A percentile compares a stretch with the other conserved stretches of the same genome.
phyloP scores from a whole-genome alignment of 306 rosid species.

The Prunus kanzakura region DNA sequence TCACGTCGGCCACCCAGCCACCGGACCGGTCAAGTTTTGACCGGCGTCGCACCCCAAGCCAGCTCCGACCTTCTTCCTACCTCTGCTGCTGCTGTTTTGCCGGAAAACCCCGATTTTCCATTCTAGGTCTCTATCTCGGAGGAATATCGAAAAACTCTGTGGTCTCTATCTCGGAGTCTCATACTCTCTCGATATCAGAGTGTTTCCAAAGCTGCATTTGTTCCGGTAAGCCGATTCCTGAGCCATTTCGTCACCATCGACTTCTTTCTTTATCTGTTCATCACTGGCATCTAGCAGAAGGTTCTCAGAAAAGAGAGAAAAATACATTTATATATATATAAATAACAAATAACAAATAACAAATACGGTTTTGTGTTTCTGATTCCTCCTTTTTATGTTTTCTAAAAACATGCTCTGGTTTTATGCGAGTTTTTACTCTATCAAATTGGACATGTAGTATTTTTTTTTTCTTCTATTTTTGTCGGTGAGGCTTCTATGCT shows the following conservation, averaged over 20 bases:
- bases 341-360: neutral
- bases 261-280: neutral
- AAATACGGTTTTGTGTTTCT: neutral
- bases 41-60: no score
- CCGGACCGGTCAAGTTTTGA: no score
- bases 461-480: no score
- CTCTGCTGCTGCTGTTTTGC: no score
- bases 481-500: no score
- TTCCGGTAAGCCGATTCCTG: constrained; percentile 46
- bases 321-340: no score
- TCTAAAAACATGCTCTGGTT: neutral
- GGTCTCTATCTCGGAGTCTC: constrained; percentile 17
- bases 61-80: no score
- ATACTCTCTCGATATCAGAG: neutral
- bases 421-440: neutral
- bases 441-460: no score
- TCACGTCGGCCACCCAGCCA: no score
- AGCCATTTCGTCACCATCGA: constrained; percentile 4
- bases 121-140: no score
- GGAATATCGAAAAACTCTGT: constrained; percentile 15
- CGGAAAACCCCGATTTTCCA: no score
- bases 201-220: constrained; percentile 30
- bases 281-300: neutral
- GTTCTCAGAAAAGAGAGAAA: neutral
- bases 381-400: constrained; percentile 2